These are phyloP conservation scores for Naegleria fowleri DNA, from an alignment of 208 protist genomes.

Conservation along the genomic window DNA sequence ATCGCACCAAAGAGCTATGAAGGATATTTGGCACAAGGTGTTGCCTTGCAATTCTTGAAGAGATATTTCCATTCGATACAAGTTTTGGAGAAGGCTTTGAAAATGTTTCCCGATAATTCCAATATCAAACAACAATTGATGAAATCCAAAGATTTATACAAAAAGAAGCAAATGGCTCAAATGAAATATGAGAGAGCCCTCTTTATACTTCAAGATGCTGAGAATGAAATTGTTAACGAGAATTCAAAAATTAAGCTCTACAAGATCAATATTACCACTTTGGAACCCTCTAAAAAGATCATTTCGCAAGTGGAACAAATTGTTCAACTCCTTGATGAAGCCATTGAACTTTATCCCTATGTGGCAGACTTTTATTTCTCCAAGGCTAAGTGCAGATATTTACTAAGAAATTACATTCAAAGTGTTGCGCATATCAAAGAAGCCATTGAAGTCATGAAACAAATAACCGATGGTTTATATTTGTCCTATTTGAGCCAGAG, in stretches of 20 bases:
- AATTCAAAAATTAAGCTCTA: constrained; percentile 4
- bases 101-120: neutral
- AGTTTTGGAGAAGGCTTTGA: neutral
- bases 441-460: neutral
- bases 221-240: neutral
- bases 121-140: neutral
- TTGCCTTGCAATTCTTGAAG: neutral
- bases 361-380: neutral
- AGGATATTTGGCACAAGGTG: neutral
- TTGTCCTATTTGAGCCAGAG: neutral
- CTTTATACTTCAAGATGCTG: neutral
- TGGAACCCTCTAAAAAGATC: neutral
- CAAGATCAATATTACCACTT: neutral
- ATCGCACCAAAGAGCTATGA: neutral
- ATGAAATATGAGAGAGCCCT: constrained; percentile 1
- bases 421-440: neutral
- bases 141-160: constrained; percentile 6
- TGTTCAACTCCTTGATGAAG: neutral
- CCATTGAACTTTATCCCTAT: neutral
- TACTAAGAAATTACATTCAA: neutral
- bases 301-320: neutral
- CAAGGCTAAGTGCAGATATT: neutral
- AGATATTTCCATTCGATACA: neutral
- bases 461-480: neutral
- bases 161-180: constrained; percentile 14